A percentile compares a stretch with the other conserved stretches of the same genome.
phyloP scores from a whole-genome alignment of 192 early-diverging fungal species.

The Backusella parvicylindrica region DNA sequence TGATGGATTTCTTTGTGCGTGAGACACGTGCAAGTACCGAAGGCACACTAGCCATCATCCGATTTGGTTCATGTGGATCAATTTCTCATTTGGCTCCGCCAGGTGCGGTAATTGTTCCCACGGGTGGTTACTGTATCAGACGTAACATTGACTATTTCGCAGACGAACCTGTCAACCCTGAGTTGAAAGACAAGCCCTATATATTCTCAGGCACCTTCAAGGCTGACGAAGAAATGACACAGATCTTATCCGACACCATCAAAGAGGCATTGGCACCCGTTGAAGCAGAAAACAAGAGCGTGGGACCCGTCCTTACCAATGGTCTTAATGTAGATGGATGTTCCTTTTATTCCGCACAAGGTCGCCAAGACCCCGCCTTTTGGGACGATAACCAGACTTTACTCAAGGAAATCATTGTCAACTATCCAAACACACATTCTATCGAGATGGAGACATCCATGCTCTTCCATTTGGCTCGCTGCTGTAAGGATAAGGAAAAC shows the following conservation, averaged over 20 bases:
- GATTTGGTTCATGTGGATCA: slow-evolving; percentile 87
- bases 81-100: slow-evolving; percentile 43
- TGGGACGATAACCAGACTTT: slow-evolving; percentile 74
- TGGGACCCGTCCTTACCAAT: slow-evolving; percentile 26
- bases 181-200: slow-evolving; percentile 51
- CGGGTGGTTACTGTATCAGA: slow-evolving; percentile 41
- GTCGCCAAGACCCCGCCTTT: slow-evolving; percentile 66
- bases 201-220: slow-evolving; percentile 54
- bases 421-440: slow-evolving; percentile 49
- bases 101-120: slow-evolving; percentile 72
- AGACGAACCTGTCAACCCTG: slow-evolving; percentile 17
- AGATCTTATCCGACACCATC: slow-evolving; percentile 31
- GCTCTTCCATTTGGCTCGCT: slow-evolving; percentile 77
- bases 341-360: slow-evolving; percentile 87
- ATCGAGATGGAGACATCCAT: slow-evolving; percentile 90
- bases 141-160: slow-evolving; percentile 75
- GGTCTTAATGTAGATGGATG: slow-evolving; percentile 78
- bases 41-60: slow-evolving; percentile 75
- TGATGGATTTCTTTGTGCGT: slow-evolving; percentile 92
- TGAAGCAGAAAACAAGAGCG: not conserved
- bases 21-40: slow-evolving; percentile 76
- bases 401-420: slow-evolving; percentile 41
- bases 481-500: slow-evolving; percentile 29
- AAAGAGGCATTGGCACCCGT: slow-evolving; percentile 28
- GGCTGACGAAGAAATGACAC: slow-evolving; percentile 58